These are phyloP conservation scores for Lepidium didymum DNA, from an alignment of 345 rosid species.

Conservation along the genomic window DNA sequence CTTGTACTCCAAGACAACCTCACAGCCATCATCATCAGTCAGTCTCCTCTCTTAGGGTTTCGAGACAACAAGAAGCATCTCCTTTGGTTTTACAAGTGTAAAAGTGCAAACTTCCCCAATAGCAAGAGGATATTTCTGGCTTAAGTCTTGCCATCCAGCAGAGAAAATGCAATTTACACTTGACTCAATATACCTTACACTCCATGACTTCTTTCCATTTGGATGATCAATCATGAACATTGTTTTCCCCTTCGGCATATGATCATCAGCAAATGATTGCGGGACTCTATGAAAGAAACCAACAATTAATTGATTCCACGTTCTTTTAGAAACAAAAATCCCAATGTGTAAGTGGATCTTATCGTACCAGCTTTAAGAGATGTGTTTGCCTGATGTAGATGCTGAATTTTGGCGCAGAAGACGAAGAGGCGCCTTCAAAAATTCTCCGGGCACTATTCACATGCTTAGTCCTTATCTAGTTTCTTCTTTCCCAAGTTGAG, in stretches of 20 bases:
- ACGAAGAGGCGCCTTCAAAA: neutral
- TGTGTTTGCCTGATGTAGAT: neutral
- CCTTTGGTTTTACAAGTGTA: too few species aligned
- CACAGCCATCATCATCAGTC: too few species aligned
- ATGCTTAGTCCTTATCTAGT: neutral
- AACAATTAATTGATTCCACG: neutral
- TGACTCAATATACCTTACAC: too few species aligned
- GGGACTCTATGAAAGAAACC: neutral
- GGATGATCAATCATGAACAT: neutral
- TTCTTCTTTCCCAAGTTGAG: neutral
- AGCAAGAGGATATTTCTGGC: too few species aligned
- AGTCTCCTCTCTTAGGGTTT: too few species aligned
- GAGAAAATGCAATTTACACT: accelerated
- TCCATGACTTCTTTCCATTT: neutral
- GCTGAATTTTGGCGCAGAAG: neutral
- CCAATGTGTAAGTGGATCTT: neutral
- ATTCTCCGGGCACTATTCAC: neutral
- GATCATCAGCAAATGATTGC: neutral
- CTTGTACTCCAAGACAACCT: too few species aligned
- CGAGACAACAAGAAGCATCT: too few species aligned
- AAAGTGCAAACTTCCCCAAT: too few species aligned
- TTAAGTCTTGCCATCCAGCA: too few species aligned
- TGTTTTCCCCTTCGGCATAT: neutral
- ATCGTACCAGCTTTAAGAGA: neutral
- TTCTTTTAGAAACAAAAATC: too few species aligned